phyloP scores from a whole-genome alignment of 2,329 filamentous ascomycete genomes.

The Aspergillus costaricaensis region DNA sequence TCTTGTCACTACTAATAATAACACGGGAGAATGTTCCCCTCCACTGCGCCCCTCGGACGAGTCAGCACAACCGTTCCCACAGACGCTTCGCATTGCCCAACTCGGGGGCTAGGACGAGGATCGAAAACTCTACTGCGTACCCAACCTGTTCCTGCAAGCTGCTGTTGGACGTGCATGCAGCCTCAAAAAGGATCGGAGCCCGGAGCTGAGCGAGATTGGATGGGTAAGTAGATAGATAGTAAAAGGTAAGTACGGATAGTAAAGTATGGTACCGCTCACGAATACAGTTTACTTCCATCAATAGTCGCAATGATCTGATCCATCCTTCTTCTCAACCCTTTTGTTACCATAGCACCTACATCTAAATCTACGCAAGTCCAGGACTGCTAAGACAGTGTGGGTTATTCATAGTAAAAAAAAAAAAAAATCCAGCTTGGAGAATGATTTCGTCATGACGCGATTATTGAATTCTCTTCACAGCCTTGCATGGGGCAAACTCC shows the following conservation, averaged over 20 bases:
- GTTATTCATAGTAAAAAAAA: neutral
- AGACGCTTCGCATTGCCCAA: neutral
- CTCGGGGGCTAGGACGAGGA: neutral
- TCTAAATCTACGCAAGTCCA: neutral
- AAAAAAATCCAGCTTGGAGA: neutral
- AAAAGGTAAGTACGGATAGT: neutral
- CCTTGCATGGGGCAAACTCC: neutral
- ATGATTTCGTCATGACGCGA: neutral
- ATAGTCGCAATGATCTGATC: neutral
- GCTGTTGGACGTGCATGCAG: constrained; percentile 11
- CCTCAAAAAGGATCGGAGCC: neutral
- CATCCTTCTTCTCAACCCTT: neutral
- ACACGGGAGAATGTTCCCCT: neutral
- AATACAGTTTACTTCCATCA: neutral
- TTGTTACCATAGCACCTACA: neutral
- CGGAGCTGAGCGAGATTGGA: neutral
- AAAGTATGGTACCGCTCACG: neutral
- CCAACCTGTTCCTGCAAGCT: constrained; percentile 11
- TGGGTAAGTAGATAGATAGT: neutral
- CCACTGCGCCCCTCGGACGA: neutral
- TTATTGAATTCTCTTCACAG: constrained; percentile 2
- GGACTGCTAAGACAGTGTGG: neutral
- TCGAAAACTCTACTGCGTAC: neutral
- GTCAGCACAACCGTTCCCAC: neutral
- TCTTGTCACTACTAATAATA: neutral